Percentiles rank a stretch among this genome's conserved stretches.
These are phyloP conservation scores for Uronychia setigera DNA, from an alignment of 73 alveolate genomes.

Conservation along the genomic window DNA sequence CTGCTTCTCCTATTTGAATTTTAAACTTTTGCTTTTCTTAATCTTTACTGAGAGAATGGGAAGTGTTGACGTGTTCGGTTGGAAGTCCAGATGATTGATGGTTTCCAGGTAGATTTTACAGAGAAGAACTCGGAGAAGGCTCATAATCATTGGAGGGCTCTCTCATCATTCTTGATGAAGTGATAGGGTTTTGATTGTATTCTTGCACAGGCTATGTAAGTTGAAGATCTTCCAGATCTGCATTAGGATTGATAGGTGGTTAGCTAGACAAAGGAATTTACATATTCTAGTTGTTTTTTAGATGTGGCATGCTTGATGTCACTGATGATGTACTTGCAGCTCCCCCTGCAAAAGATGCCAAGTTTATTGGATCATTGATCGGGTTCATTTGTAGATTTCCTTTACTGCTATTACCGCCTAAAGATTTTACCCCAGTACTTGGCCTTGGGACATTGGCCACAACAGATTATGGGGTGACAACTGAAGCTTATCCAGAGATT, in stretches of 20 bases:
- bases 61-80: neutral
- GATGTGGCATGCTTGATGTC: neutral
- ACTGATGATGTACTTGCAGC: neutral
- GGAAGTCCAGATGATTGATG: neutral
- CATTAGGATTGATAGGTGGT: no score
- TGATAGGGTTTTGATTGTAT: neutral
- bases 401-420: neutral
- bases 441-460: slow-evolving; percentile 7
- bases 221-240: neutral
- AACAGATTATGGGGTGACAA: no score
- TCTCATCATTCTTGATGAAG: neutral
- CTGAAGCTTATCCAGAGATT: no score
- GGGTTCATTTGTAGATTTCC: neutral
- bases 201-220: neutral
- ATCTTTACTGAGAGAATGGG: no score
- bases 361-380: neutral
- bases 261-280: neutral
- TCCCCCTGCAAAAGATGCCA: neutral
- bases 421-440: no score
- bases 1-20: neutral
- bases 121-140: neutral
- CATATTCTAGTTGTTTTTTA: no score
- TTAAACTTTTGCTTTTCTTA: neutral
- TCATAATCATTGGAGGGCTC: neutral
- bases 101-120: neutral